These are phyloP conservation scores for Boletus speciosus DNA, from an alignment of 768 basidiomycete genomes.

Conservation along the genomic window DNA sequence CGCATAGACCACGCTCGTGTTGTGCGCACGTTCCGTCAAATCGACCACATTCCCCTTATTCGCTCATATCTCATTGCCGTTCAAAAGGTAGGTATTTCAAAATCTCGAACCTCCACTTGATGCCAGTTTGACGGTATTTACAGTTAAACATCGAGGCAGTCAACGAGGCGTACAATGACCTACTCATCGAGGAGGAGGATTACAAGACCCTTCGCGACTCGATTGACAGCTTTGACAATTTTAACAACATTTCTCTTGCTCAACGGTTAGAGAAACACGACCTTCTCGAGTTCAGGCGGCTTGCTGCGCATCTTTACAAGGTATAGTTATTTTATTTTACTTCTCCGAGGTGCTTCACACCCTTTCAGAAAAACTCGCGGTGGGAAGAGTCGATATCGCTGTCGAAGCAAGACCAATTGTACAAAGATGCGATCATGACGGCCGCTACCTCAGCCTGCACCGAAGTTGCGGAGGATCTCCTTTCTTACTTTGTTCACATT, in stretches of 20 bases:
- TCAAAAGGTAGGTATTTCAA: conserved; percentile 63
- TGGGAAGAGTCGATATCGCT: conserved; percentile 97
- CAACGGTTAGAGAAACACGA: conserved; percentile 84
- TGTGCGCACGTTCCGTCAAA: conserved; percentile 91
- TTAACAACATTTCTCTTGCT: conserved; percentile 87
- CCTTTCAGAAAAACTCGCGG: conserved; percentile 76
- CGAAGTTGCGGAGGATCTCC: conserved; percentile 90
- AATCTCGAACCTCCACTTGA: background rate
- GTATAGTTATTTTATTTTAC: conserved; percentile 35
- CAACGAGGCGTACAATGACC: conserved; percentile 96
- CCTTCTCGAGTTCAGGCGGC: conserved; percentile 89
- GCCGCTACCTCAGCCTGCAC: conserved; percentile 80
- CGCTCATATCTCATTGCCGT: conserved; percentile 96
- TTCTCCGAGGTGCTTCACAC: background rate
- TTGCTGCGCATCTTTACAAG: conserved; percentile 96
- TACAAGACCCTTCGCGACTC: conserved; percentile 97
- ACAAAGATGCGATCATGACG: conserved; percentile 95
- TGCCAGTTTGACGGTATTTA: conserved; percentile 1
- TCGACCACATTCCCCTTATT: conserved; percentile 94
- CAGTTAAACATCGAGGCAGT: conserved; percentile 95
- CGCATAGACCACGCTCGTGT: conserved; percentile 95
- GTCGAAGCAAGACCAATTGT: conserved; percentile 94
- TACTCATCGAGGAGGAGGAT: conserved; percentile 99
- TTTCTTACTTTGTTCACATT: conserved; percentile 96
- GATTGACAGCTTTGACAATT: conserved; percentile 98